A percentile compares a stretch with the other conserved stretches of the same genome.
These are phyloP conservation scores for Boletus reticuloceps DNA, from an alignment of 768 basidiomycete genomes.

Conservation along the genomic window DNA sequence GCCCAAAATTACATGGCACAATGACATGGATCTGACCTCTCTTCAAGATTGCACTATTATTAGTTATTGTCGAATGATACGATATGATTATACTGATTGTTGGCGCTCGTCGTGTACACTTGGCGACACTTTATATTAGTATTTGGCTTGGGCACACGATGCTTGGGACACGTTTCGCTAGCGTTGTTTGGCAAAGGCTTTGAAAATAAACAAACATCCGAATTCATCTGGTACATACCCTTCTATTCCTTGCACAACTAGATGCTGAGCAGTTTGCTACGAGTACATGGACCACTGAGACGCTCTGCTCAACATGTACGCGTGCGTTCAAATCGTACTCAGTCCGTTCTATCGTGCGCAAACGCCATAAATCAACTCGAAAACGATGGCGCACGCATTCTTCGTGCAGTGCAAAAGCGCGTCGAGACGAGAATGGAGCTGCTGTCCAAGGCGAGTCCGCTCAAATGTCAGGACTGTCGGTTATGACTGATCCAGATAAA, in stretches of 20 bases:
- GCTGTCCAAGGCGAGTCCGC: conserved; percentile 40
- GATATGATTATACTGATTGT: too few relatives aligned
- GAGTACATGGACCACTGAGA: conserved; percentile 14
- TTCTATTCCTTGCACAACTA: neutral
- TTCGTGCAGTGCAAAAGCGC: conserved; percentile 53
- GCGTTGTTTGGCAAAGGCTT: conserved; percentile 21
- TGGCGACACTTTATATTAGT: too few relatives aligned
- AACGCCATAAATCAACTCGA: conserved; percentile 30
- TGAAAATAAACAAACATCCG: conserved; percentile 10
- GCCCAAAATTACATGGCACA: too few relatives aligned
- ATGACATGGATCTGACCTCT: too few relatives aligned
- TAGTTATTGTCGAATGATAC: too few relatives aligned
- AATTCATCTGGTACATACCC: neutral
- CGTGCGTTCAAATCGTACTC: conserved; percentile 5
- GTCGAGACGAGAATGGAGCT: conserved; percentile 48
- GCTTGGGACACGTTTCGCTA: too few relatives aligned
- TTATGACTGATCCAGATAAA: neutral
- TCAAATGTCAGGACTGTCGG: neutral
- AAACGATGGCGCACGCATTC: conserved; percentile 47
- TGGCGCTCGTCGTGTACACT: too few relatives aligned
- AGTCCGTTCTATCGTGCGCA: conserved; percentile 9
- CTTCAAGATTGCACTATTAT: too few relatives aligned
- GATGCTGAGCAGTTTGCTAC: conserved; percentile 11
- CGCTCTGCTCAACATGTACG: conserved; percentile 9
- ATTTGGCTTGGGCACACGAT: too few relatives aligned